Conservation (phyloP, 495 filamentous ascomycete genomes). For the Aspergillus bertholletiae region DNA sequence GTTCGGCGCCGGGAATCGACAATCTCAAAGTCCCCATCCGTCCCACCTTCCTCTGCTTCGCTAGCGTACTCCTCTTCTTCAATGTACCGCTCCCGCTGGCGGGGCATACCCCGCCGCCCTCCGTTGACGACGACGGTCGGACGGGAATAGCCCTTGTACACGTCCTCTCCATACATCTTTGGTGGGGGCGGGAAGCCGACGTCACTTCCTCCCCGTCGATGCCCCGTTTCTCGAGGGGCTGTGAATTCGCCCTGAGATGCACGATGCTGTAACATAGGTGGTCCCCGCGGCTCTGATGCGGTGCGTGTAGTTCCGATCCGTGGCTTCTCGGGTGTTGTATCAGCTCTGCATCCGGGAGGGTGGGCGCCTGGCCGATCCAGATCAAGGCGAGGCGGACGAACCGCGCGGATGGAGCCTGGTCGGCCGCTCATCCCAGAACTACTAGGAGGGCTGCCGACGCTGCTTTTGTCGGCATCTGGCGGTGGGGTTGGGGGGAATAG, state of each 20-base stretch:
- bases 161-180: slow-evolving; percentile 60
- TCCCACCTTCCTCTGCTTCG: slow-evolving; percentile 55
- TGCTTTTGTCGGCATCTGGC: slow-evolving; percentile 68
- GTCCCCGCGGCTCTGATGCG: slow-evolving; percentile 51
- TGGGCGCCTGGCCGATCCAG: slow-evolving; percentile 33
- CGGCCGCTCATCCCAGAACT: slow-evolving; percentile 19
- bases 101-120: slow-evolving; percentile 34
- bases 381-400: slow-evolving; percentile 39
- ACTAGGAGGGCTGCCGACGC: slow-evolving; percentile 21
- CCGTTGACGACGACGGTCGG: slow-evolving; percentile 17
- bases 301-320: slow-evolving; percentile 52
- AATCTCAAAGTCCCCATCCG: slow-evolving; percentile 83
- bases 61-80: slow-evolving; percentile 69
- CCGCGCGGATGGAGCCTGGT: slow-evolving; percentile 30
- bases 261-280: slow-evolving; percentile 25
- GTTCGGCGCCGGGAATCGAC: slow-evolving; percentile 40
- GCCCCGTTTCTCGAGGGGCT: slow-evolving; percentile 20
- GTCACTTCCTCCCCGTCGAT: slow-evolving; percentile 34
- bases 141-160: slow-evolving; percentile 61
- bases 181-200: slow-evolving; percentile 14
- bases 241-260: slow-evolving; percentile 14
- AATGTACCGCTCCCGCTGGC: slow-evolving; percentile 57
- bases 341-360: slow-evolving; percentile 21
- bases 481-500: slow-evolving; percentile 95
- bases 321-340: slow-evolving; percentile 31